These are phyloP conservation scores for Chamaecrista fasciculata DNA, from an alignment of 306 rosid species.

Conservation along the genomic window DNA sequence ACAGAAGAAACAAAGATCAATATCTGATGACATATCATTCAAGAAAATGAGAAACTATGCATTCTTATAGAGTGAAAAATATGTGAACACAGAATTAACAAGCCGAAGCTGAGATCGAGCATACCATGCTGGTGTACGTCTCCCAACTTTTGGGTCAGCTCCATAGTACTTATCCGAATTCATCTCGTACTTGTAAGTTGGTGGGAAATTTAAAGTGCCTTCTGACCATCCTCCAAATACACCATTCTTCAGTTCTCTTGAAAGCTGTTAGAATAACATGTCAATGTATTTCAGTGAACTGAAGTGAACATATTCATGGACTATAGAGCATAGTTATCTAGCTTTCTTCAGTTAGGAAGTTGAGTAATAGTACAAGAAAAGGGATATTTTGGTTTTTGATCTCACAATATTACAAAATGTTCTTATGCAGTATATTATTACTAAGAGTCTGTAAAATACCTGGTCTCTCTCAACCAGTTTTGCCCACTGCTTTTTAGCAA, in stretches of 20 bases:
- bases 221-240: conserved; percentile 90
- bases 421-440: conserved; percentile 2
- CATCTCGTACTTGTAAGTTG: conserved; percentile 79
- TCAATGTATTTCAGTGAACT: conserved; percentile 25
- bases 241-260: conserved; percentile 59
- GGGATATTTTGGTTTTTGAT: neutral
- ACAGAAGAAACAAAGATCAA: too few species aligned
- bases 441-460: conserved; percentile 43
- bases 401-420: neutral
- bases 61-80: neutral
- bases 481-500: conserved; percentile 70
- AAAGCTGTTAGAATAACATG: conserved; percentile 57
- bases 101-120: conserved; percentile 25
- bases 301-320: neutral
- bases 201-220: conserved; percentile 67
- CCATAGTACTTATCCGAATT: conserved; percentile 77
- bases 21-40: neutral
- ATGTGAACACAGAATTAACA: conserved; percentile 5
- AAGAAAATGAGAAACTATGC: neutral
- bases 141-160: conserved; percentile 68
- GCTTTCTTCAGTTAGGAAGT: conserved; percentile 13
- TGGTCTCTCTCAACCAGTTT: conserved; percentile 74
- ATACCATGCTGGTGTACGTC: conserved; percentile 94
- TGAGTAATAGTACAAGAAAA: neutral
- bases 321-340: conserved; percentile 11